Base-by-base conservation (phyloP, 2,329 filamentous ascomycete species). In the Nemania abortiva region DNA sequence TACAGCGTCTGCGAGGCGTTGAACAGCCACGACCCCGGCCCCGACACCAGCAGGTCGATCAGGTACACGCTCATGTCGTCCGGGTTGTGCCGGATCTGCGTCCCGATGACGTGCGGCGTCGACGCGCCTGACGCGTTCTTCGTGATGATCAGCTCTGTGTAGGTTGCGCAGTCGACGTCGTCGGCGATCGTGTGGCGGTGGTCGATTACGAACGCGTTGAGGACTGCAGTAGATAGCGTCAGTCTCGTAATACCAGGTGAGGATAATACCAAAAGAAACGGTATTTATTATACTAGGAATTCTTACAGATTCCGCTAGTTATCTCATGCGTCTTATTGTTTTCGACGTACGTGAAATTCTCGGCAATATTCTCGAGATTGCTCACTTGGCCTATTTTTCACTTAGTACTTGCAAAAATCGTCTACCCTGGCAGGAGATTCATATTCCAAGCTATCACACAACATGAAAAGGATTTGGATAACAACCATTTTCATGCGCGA, bases 21-120 rank as follows among this genome's bases (percentile, higher is more conserved):
- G 74, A 82, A 82, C 9, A 80, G 73, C 79, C 80, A 81, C 31
- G 79, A 77, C 10, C 76, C 76, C 0, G 76, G 77, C 3, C 77
- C 76, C 7, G 79, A 80, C 9, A 77, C 77, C 53, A 79, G 72
- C 7, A 74, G 69, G 69, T 81, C 79, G 50, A 82, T 76, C 13
- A 78, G 73, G 27, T 75, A 73, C 31, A 74, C 61, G 56, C 72
- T 74, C 62, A 74, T 62, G 60, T 75, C 73, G 3, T 53, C 68
- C 3, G 73, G 65, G 50, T 66, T 69, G 69, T 81, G 78, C 9
- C 75, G 76, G 62, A 81, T 77, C 72, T 81, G 80, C 6, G 77
- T 77, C 42, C 79, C 80, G 66, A 81, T 78, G 9, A 81, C 76
- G 56, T 77, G 75, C 6, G 71, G 71, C 3, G 66, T 66, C 24